Conservation (phyloP, 2,329 filamentous ascomycete genomes). For the Endothia cerciana region DNA sequence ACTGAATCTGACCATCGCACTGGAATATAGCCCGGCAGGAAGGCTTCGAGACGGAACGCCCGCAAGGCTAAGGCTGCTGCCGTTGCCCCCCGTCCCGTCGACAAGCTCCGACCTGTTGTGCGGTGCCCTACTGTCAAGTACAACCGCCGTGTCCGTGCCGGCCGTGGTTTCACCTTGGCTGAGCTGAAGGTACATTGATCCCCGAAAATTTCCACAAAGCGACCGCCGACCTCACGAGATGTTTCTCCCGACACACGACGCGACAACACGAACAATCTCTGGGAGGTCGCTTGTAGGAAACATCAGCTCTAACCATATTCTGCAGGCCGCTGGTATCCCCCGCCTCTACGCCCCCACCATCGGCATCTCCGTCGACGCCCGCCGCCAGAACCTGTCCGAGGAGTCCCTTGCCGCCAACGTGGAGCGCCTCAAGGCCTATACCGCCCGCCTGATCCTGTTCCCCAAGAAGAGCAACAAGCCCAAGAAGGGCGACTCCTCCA, state of each 20-base stretch:
- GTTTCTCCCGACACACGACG: not conserved
- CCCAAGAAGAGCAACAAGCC: constrained; percentile 91
- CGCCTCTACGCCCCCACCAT: constrained; percentile 93
- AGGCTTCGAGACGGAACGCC: constrained; percentile 87
- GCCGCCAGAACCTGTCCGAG: constrained; percentile 96
- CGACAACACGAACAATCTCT: not conserved
- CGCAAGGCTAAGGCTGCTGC: constrained; percentile 94
- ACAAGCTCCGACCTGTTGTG: constrained; percentile 94
- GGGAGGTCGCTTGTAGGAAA: not conserved
- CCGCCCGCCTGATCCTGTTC: constrained; percentile 94
- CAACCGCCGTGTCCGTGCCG: constrained; percentile 96
- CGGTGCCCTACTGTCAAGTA: constrained; percentile 98
- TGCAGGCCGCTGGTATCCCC: constrained; percentile 90
- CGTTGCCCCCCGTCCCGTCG: constrained; percentile 93
- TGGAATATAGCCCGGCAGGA: constrained; percentile 81
- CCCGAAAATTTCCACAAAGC: not conserved
- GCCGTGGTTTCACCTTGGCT: constrained; percentile 95
- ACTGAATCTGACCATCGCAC: constrained; percentile 40
- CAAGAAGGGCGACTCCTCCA: constrained; percentile 89
- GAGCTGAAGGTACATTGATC: constrained; percentile 86
- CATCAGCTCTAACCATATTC: constrained; percentile 40
- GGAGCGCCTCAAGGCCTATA: constrained; percentile 97
- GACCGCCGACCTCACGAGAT: constrained; percentile 8
- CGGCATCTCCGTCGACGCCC: constrained; percentile 94
- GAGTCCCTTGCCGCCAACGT: constrained; percentile 95